Base-by-base conservation (phyloP, 2,329 filamentous ascomycete species). In the Parastagonospora nodorum region DNA sequence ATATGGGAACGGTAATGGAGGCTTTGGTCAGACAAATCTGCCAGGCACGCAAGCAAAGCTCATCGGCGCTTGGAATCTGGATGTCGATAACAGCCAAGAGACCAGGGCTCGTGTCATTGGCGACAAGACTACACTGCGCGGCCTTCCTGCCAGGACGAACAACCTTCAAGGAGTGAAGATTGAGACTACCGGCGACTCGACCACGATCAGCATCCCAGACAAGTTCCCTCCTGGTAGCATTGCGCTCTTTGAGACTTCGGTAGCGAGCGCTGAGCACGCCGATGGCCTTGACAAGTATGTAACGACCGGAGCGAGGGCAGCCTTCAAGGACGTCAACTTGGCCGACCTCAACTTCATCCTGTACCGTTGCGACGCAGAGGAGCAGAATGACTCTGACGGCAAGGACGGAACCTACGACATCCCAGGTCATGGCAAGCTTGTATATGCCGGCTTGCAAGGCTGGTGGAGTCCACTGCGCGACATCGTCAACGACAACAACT, bases 401-500 rank as follows among this genome's bases (percentile, higher is more conserved):
- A 82, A 84, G 52, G 90, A 97, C 69, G 93, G 94, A n/a, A 87
- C 87, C 8, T 99, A 97, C 75, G 84, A 87, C 45, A 88, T 99
- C 57, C 94, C 94, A 1, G 87, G 87, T 1, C 80, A 92, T 67
- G 93, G 92, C 2, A 86, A 88, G 51, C 82, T 97, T 36, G 90
- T 97, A 2, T 99, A 97, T 73, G 93, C 93, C 53, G 94, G 94
- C 53, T 81, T 99, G n/a, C 94, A 99, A 73, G 95, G 95, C 32
- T 99, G 94, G 93, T 96, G 93, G 92, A 97, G 92, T 70, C 80
- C 96, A 1, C 78, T 99, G 36, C 88, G 91, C 63, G 82, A 89
- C 50, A 88, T 99, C 55, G 89, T 97, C 62, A 84, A 82, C 43
- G 86, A 94, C 57, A 99, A 99, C 71, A 86, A 97, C 68, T 83